phyloP scores from a whole-genome alignment of 305 asterid species.

The Solanum hybrid region DNA sequence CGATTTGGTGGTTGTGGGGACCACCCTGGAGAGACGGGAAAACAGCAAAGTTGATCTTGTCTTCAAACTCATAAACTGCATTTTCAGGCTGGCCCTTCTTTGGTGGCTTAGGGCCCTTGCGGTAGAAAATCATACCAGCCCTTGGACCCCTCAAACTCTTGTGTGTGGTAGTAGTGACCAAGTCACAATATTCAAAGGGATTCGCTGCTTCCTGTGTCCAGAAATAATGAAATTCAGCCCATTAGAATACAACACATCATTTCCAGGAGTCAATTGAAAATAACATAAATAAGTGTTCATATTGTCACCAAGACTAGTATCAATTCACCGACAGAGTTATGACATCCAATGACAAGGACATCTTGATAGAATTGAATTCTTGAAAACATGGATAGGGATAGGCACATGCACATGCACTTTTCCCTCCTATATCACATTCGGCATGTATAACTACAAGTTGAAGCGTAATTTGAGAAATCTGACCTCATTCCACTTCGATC shows the following conservation, averaged over 20 bases:
- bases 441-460: background rate
- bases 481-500: background rate
- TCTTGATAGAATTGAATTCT: background rate
- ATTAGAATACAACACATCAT: background rate
- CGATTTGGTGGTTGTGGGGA: constrained; percentile 96
- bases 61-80: constrained; percentile 87
- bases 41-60: constrained; percentile 91
- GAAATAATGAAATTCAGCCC: background rate
- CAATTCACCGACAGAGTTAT: background rate
- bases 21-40: constrained; percentile 98
- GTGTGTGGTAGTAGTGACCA: constrained; percentile 95
- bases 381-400: background rate
- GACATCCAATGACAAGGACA: background rate
- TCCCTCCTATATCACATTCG: background rate
- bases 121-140: constrained; percentile 95
- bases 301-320: background rate
- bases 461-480: background rate
- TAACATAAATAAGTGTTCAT: background rate
- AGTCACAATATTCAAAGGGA: constrained; percentile 84
- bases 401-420: background rate
- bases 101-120: constrained; percentile 92
- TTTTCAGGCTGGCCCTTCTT: constrained; percentile 92
- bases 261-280: background rate
- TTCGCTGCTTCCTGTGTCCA: constrained; percentile 60
- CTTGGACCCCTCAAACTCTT: constrained; percentile 95